Evolutionary conservation across 495 filamentous ascomycete genomes (phyloP).

Genomic region (Hypomontagnella monticulosa): DNA sequence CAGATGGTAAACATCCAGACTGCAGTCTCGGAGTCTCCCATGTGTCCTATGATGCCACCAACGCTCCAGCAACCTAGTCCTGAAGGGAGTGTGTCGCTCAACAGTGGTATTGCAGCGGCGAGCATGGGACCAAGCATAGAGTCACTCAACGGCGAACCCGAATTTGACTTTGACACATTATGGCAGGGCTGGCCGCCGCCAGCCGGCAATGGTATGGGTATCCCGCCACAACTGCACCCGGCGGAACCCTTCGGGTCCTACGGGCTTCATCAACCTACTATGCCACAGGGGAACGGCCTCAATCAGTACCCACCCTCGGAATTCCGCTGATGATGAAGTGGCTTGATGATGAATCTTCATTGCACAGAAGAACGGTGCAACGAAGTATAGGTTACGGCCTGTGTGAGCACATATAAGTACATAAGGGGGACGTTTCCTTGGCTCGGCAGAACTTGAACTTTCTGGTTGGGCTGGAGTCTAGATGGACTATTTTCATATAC

Average conservation of each 20-base stretch:
- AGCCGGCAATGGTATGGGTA: conserved; percentile 2
- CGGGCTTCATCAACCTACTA: conserved; percentile 20
- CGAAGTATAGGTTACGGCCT: not conserved
- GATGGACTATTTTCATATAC: conserved; percentile 23
- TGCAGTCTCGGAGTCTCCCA: conserved; percentile 18
- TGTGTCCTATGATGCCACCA: conserved; percentile 37
- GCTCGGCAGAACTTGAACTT: conserved; percentile 2
- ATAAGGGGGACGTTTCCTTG: conserved; percentile 10
- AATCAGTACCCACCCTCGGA: conserved; percentile 27
- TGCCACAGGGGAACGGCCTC: conserved; percentile 28
- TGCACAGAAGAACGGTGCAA: not conserved
- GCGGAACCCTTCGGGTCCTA: conserved; percentile 17
- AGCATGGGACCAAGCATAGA: conserved; percentile 45
- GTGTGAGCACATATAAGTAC: conserved; percentile 15
- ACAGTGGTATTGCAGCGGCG: conserved; percentile 47
- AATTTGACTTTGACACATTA: conserved; percentile 66
- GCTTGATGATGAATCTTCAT: not conserved
- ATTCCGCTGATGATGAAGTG: conserved; percentile 8
- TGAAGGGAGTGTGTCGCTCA: conserved; percentile 61
- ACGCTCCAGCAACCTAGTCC: conserved; percentile 53
- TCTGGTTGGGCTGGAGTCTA: conserved; percentile 26
- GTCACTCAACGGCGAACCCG: conserved; percentile 54
- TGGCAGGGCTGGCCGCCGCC: conserved; percentile 52
- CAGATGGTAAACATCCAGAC: conserved; percentile 30
- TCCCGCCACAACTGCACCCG: conserved; percentile 11